A percentile compares a stretch with the other conserved stretches of the same genome.
These are phyloP conservation scores for Tolypocladium ovalisporum DNA, from an alignment of 2,329 filamentous ascomycete genomes.

Conservation along the genomic window DNA sequence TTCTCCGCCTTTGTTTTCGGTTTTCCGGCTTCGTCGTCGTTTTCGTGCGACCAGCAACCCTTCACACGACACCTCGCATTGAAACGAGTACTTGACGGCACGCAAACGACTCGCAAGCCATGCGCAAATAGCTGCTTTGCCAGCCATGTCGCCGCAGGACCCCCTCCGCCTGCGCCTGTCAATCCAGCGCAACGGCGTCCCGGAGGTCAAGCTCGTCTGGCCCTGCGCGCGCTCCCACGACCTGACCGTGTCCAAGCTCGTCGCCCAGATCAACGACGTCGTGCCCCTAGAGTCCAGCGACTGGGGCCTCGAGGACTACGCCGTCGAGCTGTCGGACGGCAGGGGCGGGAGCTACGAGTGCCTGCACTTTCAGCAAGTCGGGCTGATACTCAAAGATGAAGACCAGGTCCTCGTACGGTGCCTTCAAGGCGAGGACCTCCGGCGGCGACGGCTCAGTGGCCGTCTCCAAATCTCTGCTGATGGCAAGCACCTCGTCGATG, in stretches of 20 bases:
- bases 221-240: conserved; percentile 45
- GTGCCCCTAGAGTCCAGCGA: conserved; percentile 70
- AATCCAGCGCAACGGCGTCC: conserved; percentile 63
- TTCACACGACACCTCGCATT: background rate
- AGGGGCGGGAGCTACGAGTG: conserved; percentile 65
- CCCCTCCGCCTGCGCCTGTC: conserved; percentile 59
- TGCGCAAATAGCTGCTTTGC: conserved; percentile 7
- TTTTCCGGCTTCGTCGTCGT: background rate
- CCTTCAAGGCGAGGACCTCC: conserved; percentile 63
- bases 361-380: conserved; percentile 69
- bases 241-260: conserved; percentile 63
- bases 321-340: conserved; percentile 56
- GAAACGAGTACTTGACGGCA: background rate
- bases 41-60: background rate
- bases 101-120: conserved; percentile 1
- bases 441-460: conserved; percentile 61
- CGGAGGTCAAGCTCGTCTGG: conserved; percentile 64
- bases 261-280: conserved; percentile 68
- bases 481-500: conserved; percentile 75
- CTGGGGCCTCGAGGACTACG: conserved; percentile 87
- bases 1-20: background rate
- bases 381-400: conserved; percentile 63
- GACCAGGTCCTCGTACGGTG: conserved; percentile 77
- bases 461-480: conserved; percentile 70
- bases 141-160: conserved; percentile 14